Percentiles rank a stretch among this genome's conserved stretches.
phyloP scores from a whole-genome alignment of 2,329 filamentous ascomycete species.

The Dothideomycetes sp. region DNA sequence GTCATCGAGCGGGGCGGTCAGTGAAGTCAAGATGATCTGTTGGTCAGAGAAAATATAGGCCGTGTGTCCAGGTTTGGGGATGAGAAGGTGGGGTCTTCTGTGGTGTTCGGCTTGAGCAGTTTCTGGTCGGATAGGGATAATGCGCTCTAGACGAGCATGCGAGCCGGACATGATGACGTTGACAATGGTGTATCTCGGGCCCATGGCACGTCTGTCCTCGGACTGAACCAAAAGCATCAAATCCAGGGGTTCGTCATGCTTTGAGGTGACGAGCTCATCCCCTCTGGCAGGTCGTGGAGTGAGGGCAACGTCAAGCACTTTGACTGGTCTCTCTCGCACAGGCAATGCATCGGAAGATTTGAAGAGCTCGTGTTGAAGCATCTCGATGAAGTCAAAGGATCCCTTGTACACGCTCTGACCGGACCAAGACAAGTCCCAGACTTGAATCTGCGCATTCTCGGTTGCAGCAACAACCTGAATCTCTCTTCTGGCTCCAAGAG shows the following conservation, averaged over 20 bases:
- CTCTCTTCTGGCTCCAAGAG: conserved; percentile 64
- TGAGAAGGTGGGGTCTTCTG: conserved; percentile 54
- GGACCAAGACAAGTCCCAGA: conserved; percentile 82
- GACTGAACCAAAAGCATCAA: conserved; percentile 18
- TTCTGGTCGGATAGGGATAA: conserved; percentile 53
- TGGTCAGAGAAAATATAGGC: conserved; percentile 74
- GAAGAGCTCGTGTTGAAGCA: conserved; percentile 49
- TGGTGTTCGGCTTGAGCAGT: conserved; percentile 12
- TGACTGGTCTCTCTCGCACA: conserved; percentile 47
- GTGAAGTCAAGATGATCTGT: conserved; percentile 66
- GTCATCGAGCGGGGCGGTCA: conserved; percentile 50
- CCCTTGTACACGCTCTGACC: conserved; percentile 67
- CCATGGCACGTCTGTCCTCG: conserved; percentile 15
- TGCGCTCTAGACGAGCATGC: conserved; percentile 47
- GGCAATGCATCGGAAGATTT: conserved; percentile 7
- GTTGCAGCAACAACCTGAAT: conserved; percentile 75
- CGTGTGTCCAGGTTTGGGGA: conserved; percentile 68
- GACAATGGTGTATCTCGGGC: conserved; percentile 60
- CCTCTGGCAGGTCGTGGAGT: conserved; percentile 25
- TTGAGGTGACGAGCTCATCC: conserved; percentile 14
- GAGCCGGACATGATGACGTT: conserved; percentile 53
- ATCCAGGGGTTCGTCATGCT: conserved; percentile 15
- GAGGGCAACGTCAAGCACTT: conserved; percentile 71
- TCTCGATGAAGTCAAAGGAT: conserved; percentile 59
- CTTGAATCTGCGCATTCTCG: conserved; percentile 63